Conservation (phyloP, 495 filamentous ascomycete genomes). For the Talaromyces trachyspermus region DNA sequence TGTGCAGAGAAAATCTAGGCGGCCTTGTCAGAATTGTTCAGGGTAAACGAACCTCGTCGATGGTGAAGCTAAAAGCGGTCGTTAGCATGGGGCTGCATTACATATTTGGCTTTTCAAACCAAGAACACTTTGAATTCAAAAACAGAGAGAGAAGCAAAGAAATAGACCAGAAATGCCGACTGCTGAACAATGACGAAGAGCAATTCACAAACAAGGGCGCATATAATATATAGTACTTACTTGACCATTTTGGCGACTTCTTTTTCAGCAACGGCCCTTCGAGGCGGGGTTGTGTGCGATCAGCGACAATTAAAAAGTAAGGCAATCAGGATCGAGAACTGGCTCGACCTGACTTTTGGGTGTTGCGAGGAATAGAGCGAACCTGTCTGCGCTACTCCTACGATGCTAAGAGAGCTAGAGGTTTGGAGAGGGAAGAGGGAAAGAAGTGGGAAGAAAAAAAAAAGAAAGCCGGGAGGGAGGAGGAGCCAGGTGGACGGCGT, state of each 20-base stretch:
- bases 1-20: neutral
- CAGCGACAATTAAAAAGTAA: slow-evolving; percentile 15
- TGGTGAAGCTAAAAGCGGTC: slow-evolving; percentile 74
- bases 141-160: neutral
- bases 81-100: slow-evolving; percentile 18
- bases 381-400: slow-evolving; percentile 41
- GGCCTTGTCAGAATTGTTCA: neutral
- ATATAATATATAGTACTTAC: too few relatives aligned
- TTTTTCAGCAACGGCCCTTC: slow-evolving; percentile 45
- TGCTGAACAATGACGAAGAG: too few relatives aligned
- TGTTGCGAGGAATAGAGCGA: slow-evolving; percentile 21
- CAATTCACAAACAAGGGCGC: too few relatives aligned
- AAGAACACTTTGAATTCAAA: neutral
- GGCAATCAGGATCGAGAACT: slow-evolving; percentile 39
- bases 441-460: slow-evolving; percentile 25
- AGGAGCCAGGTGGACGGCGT: slow-evolving; percentile 9
- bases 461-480: slow-evolving; percentile 23
- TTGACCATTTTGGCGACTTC: slow-evolving; percentile 95
- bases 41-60: slow-evolving; percentile 67
- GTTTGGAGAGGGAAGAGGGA: slow-evolving; percentile 12
- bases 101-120: neutral
- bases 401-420: slow-evolving; percentile 21
- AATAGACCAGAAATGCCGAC: slow-evolving; percentile 4
- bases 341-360: slow-evolving; percentile 38
- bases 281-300: slow-evolving; percentile 33